Conservation (phyloP, 1,284 basidiomycete species). For the Fomitopsis pinicola region DNA sequence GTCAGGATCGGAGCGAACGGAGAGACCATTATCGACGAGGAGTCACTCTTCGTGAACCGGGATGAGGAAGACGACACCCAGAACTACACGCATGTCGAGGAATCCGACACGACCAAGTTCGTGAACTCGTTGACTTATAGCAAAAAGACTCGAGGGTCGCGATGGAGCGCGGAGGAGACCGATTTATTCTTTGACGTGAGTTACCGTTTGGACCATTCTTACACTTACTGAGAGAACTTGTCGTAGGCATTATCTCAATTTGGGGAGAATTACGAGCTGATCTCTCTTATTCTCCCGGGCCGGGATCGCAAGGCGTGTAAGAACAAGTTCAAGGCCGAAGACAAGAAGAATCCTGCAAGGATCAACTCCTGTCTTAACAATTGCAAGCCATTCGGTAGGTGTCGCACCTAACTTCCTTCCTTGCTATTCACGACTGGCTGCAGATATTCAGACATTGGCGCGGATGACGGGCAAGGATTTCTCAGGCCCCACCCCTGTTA, state of each 20-base stretch:
- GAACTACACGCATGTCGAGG: constrained; percentile 76
- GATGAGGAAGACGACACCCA: constrained; percentile 57
- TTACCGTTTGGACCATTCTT: neutral
- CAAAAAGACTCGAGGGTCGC: constrained; percentile 69
- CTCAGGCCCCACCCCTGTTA: constrained; percentile 71
- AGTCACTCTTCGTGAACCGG: constrained; percentile 73
- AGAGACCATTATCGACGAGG: constrained; percentile 77
- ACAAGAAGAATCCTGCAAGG: constrained; percentile 68
- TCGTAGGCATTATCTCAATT: constrained; percentile 78
- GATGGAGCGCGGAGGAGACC: constrained; percentile 85
- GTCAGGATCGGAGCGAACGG: constrained; percentile 79
- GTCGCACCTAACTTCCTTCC: neutral
- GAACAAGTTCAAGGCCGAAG: constrained; percentile 87
- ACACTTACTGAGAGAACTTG: neutral
- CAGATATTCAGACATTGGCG: constrained; percentile 66
- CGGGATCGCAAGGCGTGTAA: constrained; percentile 88
- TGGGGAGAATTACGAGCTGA: constrained; percentile 90
- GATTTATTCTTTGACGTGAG: constrained; percentile 81
- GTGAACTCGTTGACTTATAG: constrained; percentile 82
- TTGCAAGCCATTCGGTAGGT: constrained; percentile 64
- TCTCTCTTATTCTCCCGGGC: constrained; percentile 79
- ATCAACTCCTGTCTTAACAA: constrained; percentile 67
- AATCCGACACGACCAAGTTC: constrained; percentile 79
- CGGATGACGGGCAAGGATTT: constrained; percentile 80
- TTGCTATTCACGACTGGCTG: neutral